Evolutionary conservation across 495 filamentous ascomycete species (phyloP).

Genomic region (Platismatia glauca): DNA sequence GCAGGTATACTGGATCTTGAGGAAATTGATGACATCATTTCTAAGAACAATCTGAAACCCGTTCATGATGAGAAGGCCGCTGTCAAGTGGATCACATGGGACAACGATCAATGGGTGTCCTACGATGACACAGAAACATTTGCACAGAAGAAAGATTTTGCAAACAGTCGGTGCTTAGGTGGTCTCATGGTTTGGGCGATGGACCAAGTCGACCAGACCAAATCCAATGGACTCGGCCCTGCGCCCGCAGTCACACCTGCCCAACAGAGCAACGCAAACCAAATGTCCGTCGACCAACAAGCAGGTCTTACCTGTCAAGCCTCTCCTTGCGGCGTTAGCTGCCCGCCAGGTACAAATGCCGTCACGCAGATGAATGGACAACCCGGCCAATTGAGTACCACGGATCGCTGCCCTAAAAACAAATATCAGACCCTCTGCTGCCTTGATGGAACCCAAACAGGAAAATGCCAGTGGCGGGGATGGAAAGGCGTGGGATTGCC

Average conservation of each 20-base stretch:
- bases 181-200: constrained; percentile 40
- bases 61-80: constrained; percentile 14
- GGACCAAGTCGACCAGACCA: constrained; percentile 20
- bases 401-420: constrained; percentile 17
- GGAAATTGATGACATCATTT: constrained; percentile 27
- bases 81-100: constrained; percentile 28
- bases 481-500: constrained; percentile 21
- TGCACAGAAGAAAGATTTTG: constrained; percentile 34
- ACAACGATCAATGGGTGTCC: constrained; percentile 36
- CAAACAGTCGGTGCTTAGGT: constrained; percentile 31
- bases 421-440: constrained; percentile 23
- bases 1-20: constrained; percentile 24
- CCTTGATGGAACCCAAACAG: constrained; percentile 22
- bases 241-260: constrained; percentile 9
- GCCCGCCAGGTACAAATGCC: constrained; percentile 19
- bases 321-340: constrained; percentile 17
- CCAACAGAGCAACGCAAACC: constrained; percentile 20
- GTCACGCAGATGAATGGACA: constrained; percentile 25
- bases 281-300: constrained; percentile 17
- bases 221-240: constrained; percentile 14
- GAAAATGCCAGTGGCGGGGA: constrained; percentile 24
- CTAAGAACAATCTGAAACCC: constrained; percentile 22
- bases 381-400: constrained; percentile 22
- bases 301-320: constrained; percentile 20
- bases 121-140: constrained; percentile 38